Evolutionary conservation across 2,329 filamentous ascomycete species (phyloP).

Genomic region (Paecilomyces sp.): DNA sequence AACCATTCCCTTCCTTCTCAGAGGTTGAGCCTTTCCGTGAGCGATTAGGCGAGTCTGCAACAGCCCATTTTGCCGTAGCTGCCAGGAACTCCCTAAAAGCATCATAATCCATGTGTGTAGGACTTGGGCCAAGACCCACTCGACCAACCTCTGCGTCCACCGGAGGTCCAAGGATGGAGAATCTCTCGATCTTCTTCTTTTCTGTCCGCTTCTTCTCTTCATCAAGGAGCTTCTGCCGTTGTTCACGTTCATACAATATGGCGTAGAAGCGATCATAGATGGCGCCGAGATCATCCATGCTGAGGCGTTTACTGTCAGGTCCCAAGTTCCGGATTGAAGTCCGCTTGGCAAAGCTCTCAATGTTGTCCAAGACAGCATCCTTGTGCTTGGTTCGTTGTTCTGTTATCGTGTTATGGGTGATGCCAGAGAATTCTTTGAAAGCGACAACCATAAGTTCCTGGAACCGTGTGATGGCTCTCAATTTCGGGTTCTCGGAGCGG

Average conservation of each 20-base stretch:
- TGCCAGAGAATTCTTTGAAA: constrained; percentile 94
- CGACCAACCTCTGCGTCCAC: constrained; percentile 70
- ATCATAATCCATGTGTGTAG: constrained; percentile 94
- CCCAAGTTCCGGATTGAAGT: constrained; percentile 94
- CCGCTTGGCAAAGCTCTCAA: constrained; percentile 94
- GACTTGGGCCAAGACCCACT: constrained; percentile 81
- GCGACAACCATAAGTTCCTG: constrained; percentile 99
- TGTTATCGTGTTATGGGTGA: constrained; percentile 86
- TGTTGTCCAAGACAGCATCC: constrained; percentile 86
- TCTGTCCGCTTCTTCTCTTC: constrained; percentile 62
- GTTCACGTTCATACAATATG: constrained; percentile 84
- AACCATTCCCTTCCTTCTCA: constrained; percentile 25
- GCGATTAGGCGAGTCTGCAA: constrained; percentile 71
- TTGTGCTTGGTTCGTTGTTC: constrained; percentile 90
- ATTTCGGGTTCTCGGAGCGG: constrained; percentile 88
- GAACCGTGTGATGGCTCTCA: constrained; percentile 88
- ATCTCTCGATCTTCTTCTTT: constrained; percentile 46
- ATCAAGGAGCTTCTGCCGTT: constrained; percentile 70
- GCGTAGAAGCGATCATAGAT: constrained; percentile 93
- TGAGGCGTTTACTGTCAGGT: constrained; percentile 88
- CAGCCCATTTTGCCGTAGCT: constrained; percentile 83
- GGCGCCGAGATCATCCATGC: constrained; percentile 75
- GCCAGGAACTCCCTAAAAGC: constrained; percentile 92
- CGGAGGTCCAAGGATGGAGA: constrained; percentile 36
- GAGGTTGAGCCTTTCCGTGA: constrained; percentile 44